Conservation (phyloP, 306 rosid species). For the Abrus pulchellus region DNA sequence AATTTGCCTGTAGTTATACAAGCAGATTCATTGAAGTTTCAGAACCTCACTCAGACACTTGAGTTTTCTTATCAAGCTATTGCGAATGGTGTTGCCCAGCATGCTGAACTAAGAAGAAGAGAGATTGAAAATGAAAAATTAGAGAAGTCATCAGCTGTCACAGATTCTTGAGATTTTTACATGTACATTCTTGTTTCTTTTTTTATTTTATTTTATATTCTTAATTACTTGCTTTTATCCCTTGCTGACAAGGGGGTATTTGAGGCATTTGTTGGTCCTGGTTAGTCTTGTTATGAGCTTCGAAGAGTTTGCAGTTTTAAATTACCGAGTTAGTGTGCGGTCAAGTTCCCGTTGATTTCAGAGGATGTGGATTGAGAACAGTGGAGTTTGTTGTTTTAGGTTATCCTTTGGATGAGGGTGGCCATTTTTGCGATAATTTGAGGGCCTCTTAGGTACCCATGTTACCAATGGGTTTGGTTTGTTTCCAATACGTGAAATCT, state of each 20-base stretch:
- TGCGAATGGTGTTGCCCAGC: conserved; percentile 89
- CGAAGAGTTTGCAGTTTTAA: conserved; percentile 52
- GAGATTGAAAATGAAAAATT: conserved; percentile 86
- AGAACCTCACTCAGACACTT: conserved; percentile 80
- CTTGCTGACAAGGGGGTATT: conserved; percentile 54
- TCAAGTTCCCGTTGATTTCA: conserved; percentile 46
- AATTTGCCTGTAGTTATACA: conserved; percentile 65
- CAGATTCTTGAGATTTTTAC: conserved; percentile 55
- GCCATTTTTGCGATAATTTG: background rate
- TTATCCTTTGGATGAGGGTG: conserved; percentile 27
- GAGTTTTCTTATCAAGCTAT: conserved; percentile 91
- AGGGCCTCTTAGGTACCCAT: conserved; percentile 41
- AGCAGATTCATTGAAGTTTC: conserved; percentile 79
- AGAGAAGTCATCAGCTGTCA: conserved; percentile 71
- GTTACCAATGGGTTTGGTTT: conserved; percentile 42
- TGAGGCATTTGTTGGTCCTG: conserved; percentile 53
- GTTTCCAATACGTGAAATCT: conserved; percentile 47
- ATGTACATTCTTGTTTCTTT: conserved; percentile 55
- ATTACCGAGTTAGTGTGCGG: conserved; percentile 54
- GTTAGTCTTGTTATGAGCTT: conserved; percentile 44
- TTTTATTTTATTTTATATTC: conserved; percentile 9
- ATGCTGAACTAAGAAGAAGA: conserved; percentile 82
- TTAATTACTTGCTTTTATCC: conserved; percentile 43
- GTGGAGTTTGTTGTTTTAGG: conserved; percentile 44
- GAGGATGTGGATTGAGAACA: conserved; percentile 48